A percentile compares a stretch with the other conserved stretches of the same genome.
Conservation (phyloP, 495 filamentous ascomycete genomes). For the Penicillium desertorum region DNA sequence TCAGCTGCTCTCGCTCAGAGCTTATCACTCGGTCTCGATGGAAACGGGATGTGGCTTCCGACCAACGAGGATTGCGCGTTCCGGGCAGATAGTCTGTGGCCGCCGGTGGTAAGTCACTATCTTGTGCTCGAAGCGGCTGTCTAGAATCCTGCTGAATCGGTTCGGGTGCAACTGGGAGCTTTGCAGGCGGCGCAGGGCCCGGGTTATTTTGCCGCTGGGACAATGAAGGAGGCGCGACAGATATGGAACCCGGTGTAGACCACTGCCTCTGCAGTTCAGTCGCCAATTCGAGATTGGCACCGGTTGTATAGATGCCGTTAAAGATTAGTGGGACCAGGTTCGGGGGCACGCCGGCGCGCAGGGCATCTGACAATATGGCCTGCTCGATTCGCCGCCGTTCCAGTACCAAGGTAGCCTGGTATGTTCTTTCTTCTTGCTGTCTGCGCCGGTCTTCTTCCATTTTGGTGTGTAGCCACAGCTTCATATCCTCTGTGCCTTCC, state of each 20-base stretch:
- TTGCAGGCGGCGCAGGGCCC: constrained; percentile 38
- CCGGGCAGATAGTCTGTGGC: not conserved
- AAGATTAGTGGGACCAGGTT: constrained; percentile 88
- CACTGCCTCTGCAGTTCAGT: constrained; percentile 64
- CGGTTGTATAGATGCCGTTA: constrained; percentile 67
- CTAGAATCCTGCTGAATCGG: not conserved
- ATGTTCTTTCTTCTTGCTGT: constrained; percentile 86
- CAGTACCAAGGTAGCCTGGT: constrained; percentile 71
- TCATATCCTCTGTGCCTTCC: constrained; percentile 77
- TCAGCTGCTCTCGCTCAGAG: not conserved
- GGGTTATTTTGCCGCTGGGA: constrained; percentile 41
- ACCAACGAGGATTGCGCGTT: not conserved
- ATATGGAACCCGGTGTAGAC: not conserved
- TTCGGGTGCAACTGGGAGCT: constrained; percentile 43
- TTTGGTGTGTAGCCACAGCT: constrained; percentile 77
- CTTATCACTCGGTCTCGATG: not conserved
- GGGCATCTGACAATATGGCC: constrained; percentile 77
- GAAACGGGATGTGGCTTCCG: not conserved
- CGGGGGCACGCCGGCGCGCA: constrained; percentile 79
- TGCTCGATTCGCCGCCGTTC: constrained; percentile 84
- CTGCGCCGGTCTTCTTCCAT: constrained; percentile 80
- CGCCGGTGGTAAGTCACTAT: not conserved
- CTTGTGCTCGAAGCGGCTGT: not conserved
- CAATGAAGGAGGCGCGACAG: not conserved
- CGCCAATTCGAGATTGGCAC: constrained; percentile 57